Percentiles rank a stretch among this genome's conserved stretches.
phyloP scores from a whole-genome alignment of 1,139 yeast genomes.

The Blastobotrys illinoisensis region DNA sequence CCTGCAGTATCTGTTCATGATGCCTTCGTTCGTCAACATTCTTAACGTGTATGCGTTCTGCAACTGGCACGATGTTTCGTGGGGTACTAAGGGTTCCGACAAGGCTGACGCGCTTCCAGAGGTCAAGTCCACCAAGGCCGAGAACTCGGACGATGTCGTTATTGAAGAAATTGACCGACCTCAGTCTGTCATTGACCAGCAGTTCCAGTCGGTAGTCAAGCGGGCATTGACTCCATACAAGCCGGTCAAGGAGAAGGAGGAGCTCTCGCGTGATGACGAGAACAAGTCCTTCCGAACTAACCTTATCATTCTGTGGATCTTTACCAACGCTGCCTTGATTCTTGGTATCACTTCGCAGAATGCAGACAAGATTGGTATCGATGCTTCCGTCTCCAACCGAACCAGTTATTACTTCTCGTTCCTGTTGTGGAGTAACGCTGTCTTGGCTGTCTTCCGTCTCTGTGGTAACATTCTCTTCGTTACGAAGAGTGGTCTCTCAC shows the following conservation, averaged over 20 bases:
- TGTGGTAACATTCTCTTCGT: conserved; percentile 62
- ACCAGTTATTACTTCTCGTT: conserved; percentile 61
- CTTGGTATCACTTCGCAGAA: conserved; percentile 50
- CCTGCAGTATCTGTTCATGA: conserved; percentile 74
- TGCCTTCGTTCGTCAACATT: conserved; percentile 87
- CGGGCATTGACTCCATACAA: conserved; percentile 41
- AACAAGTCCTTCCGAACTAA: conserved; percentile 75
- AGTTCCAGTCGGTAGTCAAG: conserved; percentile 39
- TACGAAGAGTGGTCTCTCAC: conserved; percentile 36
- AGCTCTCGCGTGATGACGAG: conserved; percentile 46
- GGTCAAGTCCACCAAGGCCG: conserved; percentile 45
- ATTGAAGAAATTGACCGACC: conserved; percentile 69
- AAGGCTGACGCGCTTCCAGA: conserved; percentile 57
- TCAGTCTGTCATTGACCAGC: conserved; percentile 56
- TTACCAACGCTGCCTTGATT: conserved; percentile 64
- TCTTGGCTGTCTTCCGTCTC: conserved; percentile 69
- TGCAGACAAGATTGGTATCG: conserved; percentile 30
- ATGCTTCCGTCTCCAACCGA: conserved; percentile 35
- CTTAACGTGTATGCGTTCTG: conserved; percentile 77
- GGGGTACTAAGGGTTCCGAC: conserved; percentile 96
- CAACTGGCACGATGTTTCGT: conserved; percentile 91
- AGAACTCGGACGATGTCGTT: conserved; percentile 65
- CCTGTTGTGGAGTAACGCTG: conserved; percentile 75
- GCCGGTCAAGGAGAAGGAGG: conserved; percentile 30
- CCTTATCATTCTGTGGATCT: conserved; percentile 75